Percentiles rank a stretch among this genome's conserved stretches.
Conservation (phyloP, 148 eudicot genomes). For the Heliamphora exappendiculata region DNA sequence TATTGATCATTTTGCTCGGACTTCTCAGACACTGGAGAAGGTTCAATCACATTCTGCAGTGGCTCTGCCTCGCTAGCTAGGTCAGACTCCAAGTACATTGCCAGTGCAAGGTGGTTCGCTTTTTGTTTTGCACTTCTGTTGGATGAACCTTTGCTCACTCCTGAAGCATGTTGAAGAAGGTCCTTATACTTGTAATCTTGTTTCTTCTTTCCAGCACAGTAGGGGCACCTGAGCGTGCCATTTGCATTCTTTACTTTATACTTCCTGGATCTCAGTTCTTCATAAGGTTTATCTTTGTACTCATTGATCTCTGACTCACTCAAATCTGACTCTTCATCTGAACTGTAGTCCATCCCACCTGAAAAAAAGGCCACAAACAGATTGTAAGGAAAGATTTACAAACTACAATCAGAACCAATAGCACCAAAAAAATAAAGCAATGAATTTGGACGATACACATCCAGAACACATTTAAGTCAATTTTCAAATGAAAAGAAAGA, state of each 20-base stretch:
- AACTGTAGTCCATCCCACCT: slow-evolving; percentile 45
- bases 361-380: background rate
- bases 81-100: slow-evolving; percentile 49
- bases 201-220: slow-evolving; percentile 86
- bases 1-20: slow-evolving; percentile 31
- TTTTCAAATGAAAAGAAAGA: background rate
- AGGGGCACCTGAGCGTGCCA: slow-evolving; percentile 79
- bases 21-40: slow-evolving; percentile 20
- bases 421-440: background rate
- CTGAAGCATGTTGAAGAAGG: slow-evolving; percentile 69
- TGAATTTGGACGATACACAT: background rate
- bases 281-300: slow-evolving; percentile 65
- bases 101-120: slow-evolving; percentile 62
- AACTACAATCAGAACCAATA: background rate
- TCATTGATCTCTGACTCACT: slow-evolving; percentile 88
- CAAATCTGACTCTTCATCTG: slow-evolving; percentile 69
- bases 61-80: slow-evolving; percentile 25
- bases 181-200: slow-evolving; percentile 79
- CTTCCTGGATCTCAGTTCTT: slow-evolving; percentile 41
- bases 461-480: background rate
- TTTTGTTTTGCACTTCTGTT: slow-evolving; percentile 59
- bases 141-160: slow-evolving; percentile 60
- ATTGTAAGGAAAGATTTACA: background rate
- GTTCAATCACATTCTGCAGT: slow-evolving; percentile 20
- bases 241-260: slow-evolving; percentile 45